phyloP scores from a whole-genome alignment of 169 alveolate species.

The Cryptosporidium meleagridis region DNA sequence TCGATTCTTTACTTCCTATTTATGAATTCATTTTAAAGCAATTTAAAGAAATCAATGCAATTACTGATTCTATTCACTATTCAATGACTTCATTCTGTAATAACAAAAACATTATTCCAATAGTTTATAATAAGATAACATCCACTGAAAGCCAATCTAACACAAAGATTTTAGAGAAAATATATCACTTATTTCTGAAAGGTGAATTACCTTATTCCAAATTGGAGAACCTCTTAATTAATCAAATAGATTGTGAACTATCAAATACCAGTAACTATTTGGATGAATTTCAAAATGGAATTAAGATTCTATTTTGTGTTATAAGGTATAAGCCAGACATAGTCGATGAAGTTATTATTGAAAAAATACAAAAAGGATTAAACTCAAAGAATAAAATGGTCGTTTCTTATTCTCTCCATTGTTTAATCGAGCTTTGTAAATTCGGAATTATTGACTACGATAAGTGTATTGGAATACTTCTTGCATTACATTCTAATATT shows the following conservation, averaged over 20 bases:
- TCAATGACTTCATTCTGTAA: slow-evolving; percentile 29
- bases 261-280: not conserved
- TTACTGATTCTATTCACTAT: slow-evolving; percentile 11
- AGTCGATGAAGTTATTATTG: slow-evolving; percentile 44
- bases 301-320: slow-evolving; percentile 14
- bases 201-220: slow-evolving; percentile 72
- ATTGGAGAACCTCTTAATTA: slow-evolving; percentile 14
- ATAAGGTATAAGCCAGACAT: slow-evolving; percentile 63
- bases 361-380: slow-evolving; percentile 47
- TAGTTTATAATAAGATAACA: slow-evolving; percentile 17
- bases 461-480: slow-evolving; percentile 30
- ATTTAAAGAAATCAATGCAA: not conserved
- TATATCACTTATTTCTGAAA: slow-evolving; percentile 18
- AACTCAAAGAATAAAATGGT: slow-evolving; percentile 9
- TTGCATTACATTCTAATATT: slow-evolving; percentile 39
- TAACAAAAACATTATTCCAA: slow-evolving; percentile 42
- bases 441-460: slow-evolving; percentile 47
- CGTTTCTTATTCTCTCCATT: slow-evolving; percentile 68
- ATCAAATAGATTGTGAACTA: slow-evolving; percentile 24
- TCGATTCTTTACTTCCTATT: slow-evolving; percentile 41
- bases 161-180: not conserved
- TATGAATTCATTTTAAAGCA: slow-evolving; percentile 11
- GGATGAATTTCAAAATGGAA: slow-evolving; percentile 14
- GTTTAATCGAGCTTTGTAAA: slow-evolving; percentile 62
- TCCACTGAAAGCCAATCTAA: not conserved